These are phyloP conservation scores for Purshia tridentata DNA, from an alignment of 306 rosid species.

Conservation along the genomic window DNA sequence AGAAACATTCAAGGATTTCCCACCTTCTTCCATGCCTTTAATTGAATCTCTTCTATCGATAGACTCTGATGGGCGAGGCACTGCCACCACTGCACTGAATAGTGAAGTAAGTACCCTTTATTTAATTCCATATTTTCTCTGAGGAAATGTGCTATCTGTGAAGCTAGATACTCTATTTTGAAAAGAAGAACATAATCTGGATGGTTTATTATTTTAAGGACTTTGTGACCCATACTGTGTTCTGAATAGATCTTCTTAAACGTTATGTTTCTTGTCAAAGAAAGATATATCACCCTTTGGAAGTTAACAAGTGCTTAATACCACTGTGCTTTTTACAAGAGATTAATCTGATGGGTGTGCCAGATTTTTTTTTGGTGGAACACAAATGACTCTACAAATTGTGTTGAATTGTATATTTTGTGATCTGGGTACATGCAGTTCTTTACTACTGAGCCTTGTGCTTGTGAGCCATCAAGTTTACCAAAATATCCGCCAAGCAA, in stretches of 20 bases:
- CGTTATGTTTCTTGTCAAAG: not conserved
- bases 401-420: slow-evolving; percentile 19
- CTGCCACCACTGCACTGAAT: slow-evolving; percentile 63
- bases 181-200: not conserved
- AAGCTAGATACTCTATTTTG: not conserved
- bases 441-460: slow-evolving; percentile 73
- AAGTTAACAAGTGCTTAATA: not conserved
- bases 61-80: slow-evolving; percentile 72
- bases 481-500: slow-evolving; percentile 98
- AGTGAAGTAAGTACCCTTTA: slow-evolving; percentile 65
- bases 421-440: slow-evolving; percentile 60
- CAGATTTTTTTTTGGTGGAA: not conserved
- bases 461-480: slow-evolving; percentile 89
- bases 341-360: not conserved
- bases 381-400: slow-evolving; percentile 21
- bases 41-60: slow-evolving; percentile 77
- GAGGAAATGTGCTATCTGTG: not conserved
- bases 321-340: not conserved
- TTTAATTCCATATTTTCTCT: not conserved
- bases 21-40: slow-evolving; percentile 66
- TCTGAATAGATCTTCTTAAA: not conserved
- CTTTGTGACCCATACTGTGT: not conserved
- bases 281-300: not conserved
- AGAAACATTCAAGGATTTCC: slow-evolving; percentile 73
- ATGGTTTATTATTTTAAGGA: slow-evolving; percentile 6